Base-by-base conservation (phyloP, 2,329 filamentous ascomycete species). In the Pestalotiopsis sp. region DNA sequence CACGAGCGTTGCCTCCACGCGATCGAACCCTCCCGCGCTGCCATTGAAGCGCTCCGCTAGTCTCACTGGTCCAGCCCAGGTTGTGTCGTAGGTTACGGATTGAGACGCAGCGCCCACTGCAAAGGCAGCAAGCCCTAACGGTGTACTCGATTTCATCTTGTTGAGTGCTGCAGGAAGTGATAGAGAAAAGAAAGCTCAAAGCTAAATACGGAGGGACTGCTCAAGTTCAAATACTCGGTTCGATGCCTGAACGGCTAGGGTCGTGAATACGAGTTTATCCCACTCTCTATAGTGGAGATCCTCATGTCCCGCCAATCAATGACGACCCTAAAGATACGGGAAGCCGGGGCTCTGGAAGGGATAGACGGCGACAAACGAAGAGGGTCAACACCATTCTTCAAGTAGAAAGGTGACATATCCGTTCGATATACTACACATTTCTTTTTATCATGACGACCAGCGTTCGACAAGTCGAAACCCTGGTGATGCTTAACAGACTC, bases 41-140 rank as follows among this genome's bases (percentile, higher is more conserved):
- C 61, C 61, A 52, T 64, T 64, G 61, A 64, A 64, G 20, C 61
- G 61, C 39, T 64, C 61, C 39, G 61, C 61, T 52, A 64, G 45
- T 12, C 61, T 38, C 17, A 64, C 39, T 6, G 61, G 61, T 7
- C 61, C 61, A 4, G 61, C 61, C 61, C 61, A 64, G 9, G 61
- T 64, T 36, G 61, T 64, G 61, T 64, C 61, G 39, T 64, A 64
- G 41, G 39, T 31, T 23, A 49, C 49, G 11, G 39, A 17, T 45
- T 64, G 36, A 31, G 61, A 36, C 39, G 39, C 45, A 14, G 2
- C 61, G 23, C 39, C 17, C 0, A 13, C 4, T 39, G 6, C 61
- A 9, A 64, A 23, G 23, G 38, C 61, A 0, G 23, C 17, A 4
- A 39, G 38, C 38, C 61, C 13, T 6, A 64, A 31, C 9, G n/a